Evolutionary conservation across 2,329 filamentous ascomycete species (phyloP), one percentile per base, ranked within the genome.

Genomic region (Mycosphaerelloides madeirae): DNA sequence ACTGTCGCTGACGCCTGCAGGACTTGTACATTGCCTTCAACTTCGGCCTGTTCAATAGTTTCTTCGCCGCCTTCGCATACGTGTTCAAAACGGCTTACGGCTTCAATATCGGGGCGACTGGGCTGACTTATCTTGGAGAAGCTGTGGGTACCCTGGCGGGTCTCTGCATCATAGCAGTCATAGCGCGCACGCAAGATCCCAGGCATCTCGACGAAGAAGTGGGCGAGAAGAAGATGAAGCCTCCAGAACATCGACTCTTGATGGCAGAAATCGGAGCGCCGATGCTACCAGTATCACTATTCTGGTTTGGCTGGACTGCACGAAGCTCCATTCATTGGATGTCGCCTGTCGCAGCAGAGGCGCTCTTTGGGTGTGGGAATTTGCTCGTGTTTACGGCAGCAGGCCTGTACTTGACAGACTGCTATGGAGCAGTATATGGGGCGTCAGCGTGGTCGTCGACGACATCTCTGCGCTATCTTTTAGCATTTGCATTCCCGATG

Each of bases 51-150:
- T 39, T 55, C 7, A 52, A 53, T 19, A 45, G 44, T 3, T 58
- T 59, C 48, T 58, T 58, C 36, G 52, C 54, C 4, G 52, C 54
- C 19, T 59, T 56, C 33, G 43, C 50, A 2, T 48, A 42, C 29
- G 45, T 65, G 12, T 95, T 95, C 60, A 64, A 73, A 18, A 77
- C 74, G 22, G 80, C 83, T 28, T 84, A 93, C 62, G 80, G 78
- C 14, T 88, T 94, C 68, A 79, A 78, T 39, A 71, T 65, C 4
- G 60, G 60, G n/a, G 35, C 57, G 12, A 47, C 32, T n/a, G 53
- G 55, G 3, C 37, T 59, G 11, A 53, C 50, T 8, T 59, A 54
- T 29, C 28, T 60, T 11, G 49, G 46, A 6, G 41, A 57, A 18
- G 54, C 43, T 4, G 31, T 53, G 3, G 56, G 56, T 4, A 52